phyloP scores from a whole-genome alignment of 2,329 filamentous ascomycete genomes.

The Cryoendolithus antarcticus region DNA sequence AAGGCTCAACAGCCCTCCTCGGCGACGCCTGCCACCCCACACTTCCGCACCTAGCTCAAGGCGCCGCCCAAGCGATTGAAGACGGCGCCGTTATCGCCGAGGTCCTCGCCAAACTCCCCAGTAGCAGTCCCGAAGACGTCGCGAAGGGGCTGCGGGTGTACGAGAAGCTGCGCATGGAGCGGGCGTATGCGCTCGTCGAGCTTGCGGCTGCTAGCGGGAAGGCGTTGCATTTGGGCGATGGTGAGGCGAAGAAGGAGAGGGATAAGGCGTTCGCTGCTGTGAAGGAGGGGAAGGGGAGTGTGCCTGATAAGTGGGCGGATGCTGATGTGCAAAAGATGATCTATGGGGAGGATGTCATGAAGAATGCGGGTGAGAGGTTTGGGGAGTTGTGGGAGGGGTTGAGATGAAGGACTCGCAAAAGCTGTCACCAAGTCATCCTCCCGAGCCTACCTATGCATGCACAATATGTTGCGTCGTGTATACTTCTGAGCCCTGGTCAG shows the following conservation, averaged over 20 bases:
- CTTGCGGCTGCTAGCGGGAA: conserved; percentile 43
- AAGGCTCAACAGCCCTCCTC: conserved; percentile 40
- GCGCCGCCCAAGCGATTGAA: conserved; percentile 53
- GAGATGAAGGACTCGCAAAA: not conserved
- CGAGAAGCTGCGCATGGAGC: conserved; percentile 42
- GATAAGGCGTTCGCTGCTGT: conserved; percentile 42
- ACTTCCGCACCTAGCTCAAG: conserved; percentile 51
- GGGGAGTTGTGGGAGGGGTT: conserved; percentile 14
- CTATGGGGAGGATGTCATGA: conserved; percentile 34
- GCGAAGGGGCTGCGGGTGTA: conserved; percentile 44
- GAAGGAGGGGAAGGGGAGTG: conserved; percentile 27
- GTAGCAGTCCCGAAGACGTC: conserved; percentile 34
- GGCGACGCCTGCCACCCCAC: conserved; percentile 53
- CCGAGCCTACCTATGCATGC: too few species aligned
- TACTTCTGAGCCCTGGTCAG: too few species aligned
- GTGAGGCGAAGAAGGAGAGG: conserved; percentile 46
- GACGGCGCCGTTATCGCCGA: conserved; percentile 47
- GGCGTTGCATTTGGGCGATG: conserved; percentile 44
- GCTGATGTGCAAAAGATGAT: conserved; percentile 38
- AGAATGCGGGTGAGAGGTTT: conserved; percentile 33
- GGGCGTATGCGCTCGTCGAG: conserved; percentile 45
- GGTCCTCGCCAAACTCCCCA: conserved; percentile 37
- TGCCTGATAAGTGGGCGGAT: conserved; percentile 42
- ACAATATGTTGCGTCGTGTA: too few species aligned
- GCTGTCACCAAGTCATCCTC: not conserved